Conservation (phyloP, 169 alveolate species). For the Amoebophrya sp. region DNA sequence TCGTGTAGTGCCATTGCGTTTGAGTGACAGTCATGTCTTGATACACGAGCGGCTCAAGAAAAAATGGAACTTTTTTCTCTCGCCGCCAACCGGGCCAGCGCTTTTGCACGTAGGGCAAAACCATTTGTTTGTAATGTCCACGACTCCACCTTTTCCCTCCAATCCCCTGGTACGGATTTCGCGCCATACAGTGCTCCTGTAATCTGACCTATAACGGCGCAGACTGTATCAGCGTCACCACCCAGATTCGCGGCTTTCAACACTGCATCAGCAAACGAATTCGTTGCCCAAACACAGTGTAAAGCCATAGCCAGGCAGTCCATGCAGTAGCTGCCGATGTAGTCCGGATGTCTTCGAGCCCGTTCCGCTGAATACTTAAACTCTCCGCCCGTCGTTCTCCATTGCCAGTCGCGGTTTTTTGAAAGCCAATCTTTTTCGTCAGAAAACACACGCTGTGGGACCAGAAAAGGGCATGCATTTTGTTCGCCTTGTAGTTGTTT, state of each 20-base stretch:
- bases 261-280: not conserved
- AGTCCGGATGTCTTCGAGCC: constrained; percentile 13
- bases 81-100: no score
- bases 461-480: no score
- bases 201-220: constrained; percentile 29
- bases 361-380: not conserved
- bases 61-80: no score
- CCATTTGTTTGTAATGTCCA: no score
- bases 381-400: not conserved
- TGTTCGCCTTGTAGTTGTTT: no score
- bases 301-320: constrained; percentile 35
- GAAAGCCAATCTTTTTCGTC: no score
- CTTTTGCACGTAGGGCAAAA: no score
- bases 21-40: no score
- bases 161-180: not conserved
- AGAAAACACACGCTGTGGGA: no score
- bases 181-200: constrained; percentile 31
- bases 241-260: constrained; percentile 32
- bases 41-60: no score
- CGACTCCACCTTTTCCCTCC: not conserved
- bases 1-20: no score
- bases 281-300: constrained; percentile 25
- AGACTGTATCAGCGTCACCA: constrained; percentile 31
- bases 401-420: constrained; percentile 1
- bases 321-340: constrained; percentile 30